A percentile compares a stretch with the other conserved stretches of the same genome.
phyloP scores from a whole-genome alignment of 2,329 filamentous ascomycete genomes.

The Harringtonia lauricola region DNA sequence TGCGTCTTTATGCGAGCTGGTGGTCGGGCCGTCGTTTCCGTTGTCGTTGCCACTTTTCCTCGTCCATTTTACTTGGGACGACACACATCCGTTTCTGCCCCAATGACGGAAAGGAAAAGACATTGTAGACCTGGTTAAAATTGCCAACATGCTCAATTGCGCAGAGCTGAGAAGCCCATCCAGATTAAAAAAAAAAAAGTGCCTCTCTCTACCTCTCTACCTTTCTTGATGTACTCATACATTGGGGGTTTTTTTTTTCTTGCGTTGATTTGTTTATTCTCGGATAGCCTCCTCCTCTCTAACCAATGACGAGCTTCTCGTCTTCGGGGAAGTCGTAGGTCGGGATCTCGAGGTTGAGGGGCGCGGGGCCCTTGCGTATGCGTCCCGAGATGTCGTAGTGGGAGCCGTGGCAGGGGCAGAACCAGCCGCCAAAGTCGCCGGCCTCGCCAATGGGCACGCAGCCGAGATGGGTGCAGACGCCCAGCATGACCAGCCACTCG shows the following conservation, averaged over 20 bases:
- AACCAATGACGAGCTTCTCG: conserved; percentile 84
- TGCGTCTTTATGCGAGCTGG: no score
- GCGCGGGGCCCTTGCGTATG: conserved; percentile 93
- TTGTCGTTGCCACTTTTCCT: no score
- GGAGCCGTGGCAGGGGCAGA: conserved; percentile 99
- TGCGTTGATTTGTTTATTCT: not conserved
- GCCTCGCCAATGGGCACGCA: conserved; percentile 99
- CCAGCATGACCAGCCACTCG: conserved; percentile 98
- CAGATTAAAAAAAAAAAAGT: not conserved
- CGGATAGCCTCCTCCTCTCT: conserved; percentile 22
- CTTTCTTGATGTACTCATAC: not conserved
- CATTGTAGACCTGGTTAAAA: no score
- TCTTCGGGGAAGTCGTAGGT: conserved; percentile 89
- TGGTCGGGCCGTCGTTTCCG: no score
- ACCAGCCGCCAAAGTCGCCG: conserved; percentile 97
- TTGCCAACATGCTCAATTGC: no score
- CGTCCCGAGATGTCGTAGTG: conserved; percentile 99
- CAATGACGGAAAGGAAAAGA: no score
- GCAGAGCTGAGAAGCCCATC: no score
- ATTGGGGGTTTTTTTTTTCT: conserved; percentile 1
- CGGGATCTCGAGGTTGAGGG: conserved; percentile 94
- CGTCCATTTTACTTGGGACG: no score
- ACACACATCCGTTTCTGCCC: no score
- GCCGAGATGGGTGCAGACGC: conserved; percentile 97
- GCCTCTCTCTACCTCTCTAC: not conserved